Evolutionary conservation across 129 eudicot genomes (phyloP).

Genomic region (Lonicera japonica): DNA sequence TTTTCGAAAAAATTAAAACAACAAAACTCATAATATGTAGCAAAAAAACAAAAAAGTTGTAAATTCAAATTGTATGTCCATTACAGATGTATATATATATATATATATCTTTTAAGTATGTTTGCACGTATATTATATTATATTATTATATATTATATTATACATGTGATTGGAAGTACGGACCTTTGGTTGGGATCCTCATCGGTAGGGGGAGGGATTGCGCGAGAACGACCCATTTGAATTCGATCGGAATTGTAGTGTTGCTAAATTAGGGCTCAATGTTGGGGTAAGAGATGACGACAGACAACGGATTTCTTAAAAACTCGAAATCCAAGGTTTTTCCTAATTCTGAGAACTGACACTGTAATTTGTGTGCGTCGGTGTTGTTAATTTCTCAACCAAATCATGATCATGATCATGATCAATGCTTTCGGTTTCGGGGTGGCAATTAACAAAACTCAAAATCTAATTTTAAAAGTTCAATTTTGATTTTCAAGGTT

Average conservation of each 20-base stretch:
- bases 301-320: no score
- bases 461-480: no score
- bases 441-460: no score
- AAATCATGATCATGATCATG: no score
- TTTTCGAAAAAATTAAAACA: no score
- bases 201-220: constrained; percentile 45
- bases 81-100: neutral
- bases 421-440: no score
- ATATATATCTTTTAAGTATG: neutral
- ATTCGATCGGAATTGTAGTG: constrained; percentile 5
- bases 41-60: neutral
- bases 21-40: constrained; percentile 6
- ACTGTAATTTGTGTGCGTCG: no score
- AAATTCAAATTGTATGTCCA: neutral
- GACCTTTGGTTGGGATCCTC: constrained; percentile 76
- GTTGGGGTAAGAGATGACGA: neutral
- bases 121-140: no score
- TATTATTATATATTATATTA: no score
- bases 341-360: neutral
- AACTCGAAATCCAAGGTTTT: constrained; percentile 26
- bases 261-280: constrained; percentile 12
- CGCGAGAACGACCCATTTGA: constrained; percentile 80
- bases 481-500: no score
- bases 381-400: no score
- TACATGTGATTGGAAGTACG: neutral